Evolutionary conservation across 129 eudicot genomes (phyloP).

Genomic region (Helichrysum umbraculigerum): DNA sequence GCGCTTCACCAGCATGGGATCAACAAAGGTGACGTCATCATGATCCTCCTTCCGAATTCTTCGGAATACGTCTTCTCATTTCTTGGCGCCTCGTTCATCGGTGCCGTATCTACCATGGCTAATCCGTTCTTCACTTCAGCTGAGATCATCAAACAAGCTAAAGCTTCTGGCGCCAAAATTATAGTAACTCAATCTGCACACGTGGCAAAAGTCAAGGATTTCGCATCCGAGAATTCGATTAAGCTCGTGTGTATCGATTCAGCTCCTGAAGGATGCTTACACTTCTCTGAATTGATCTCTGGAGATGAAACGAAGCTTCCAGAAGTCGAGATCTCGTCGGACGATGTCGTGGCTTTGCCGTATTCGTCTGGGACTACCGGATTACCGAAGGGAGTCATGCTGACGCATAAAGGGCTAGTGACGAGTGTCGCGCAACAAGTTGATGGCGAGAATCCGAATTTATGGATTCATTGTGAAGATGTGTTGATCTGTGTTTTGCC

Average conservation of each 20-base stretch:
- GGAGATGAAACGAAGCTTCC: conserved; percentile 57
- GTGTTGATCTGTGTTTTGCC: conserved; percentile 83
- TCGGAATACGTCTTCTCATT: conserved; percentile 84
- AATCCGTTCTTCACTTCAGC: conserved; percentile 83
- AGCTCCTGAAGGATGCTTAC: conserved; percentile 45
- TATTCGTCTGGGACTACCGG: conserved; percentile 97
- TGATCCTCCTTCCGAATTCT: conserved; percentile 76
- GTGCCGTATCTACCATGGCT: conserved; percentile 80
- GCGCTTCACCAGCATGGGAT: conserved; percentile 64
- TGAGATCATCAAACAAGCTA: conserved; percentile 75
- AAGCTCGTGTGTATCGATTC: conserved; percentile 55
- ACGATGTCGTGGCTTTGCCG: conserved; percentile 85
- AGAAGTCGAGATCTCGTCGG: conserved; percentile 57
- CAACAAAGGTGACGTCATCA: conserved; percentile 64
- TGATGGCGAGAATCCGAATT: conserved; percentile 94
- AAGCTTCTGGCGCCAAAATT: conserved; percentile 66
- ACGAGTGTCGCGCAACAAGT: conserved; percentile 95
- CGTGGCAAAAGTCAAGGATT: conserved; percentile 57
- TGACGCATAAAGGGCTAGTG: conserved; percentile 83
- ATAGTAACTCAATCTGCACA: conserved; percentile 61
- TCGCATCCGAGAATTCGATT: conserved; percentile 38
- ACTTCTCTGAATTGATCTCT: conserved; percentile 48
- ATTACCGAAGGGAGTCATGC: conserved; percentile 91
- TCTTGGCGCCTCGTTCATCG: conserved; percentile 82
- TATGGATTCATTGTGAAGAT: conserved; percentile 72